phyloP scores from a whole-genome alignment of 2,329 filamentous ascomycete genomes.

The Sporothrix humicola region DNA sequence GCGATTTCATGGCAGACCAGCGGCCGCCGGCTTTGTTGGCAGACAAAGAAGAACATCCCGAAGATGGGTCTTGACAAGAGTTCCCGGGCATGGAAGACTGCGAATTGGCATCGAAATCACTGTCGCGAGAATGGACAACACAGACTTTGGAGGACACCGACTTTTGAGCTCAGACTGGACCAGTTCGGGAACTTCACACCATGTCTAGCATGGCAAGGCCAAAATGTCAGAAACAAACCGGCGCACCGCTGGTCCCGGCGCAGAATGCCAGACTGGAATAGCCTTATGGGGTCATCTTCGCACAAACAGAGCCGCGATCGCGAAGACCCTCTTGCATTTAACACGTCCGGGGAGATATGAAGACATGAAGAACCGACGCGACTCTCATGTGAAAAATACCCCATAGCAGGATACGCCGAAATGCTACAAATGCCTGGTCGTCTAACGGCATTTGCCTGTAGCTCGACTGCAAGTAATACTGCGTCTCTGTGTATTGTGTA shows the following conservation, averaged over 20 bases:
- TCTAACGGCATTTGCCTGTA: background rate
- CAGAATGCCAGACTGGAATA: slow-evolving; percentile 17
- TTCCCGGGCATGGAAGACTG: background rate
- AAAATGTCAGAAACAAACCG: slow-evolving; percentile 2
- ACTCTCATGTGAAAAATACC: background rate
- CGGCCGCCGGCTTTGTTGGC: background rate
- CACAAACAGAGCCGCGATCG: background rate
- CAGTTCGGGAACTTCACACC: background rate
- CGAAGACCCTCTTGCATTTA: background rate
- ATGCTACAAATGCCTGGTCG: background rate
- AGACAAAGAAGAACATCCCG: background rate
- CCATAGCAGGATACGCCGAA: background rate
- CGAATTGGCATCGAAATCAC: background rate
- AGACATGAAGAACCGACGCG: slow-evolving; percentile 9
- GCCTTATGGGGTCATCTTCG: background rate
- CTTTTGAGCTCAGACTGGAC: background rate
- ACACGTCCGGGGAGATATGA: slow-evolving; percentile 15
- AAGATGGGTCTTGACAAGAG: background rate
- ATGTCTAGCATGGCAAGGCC: background rate
- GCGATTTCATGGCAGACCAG: background rate
- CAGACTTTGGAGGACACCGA: background rate
- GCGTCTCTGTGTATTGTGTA: no score
- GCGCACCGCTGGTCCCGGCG: background rate
- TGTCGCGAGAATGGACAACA: background rate
- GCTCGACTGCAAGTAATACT: no score